phyloP scores from a whole-genome alignment of 805 yeast species.

The Cephaloascus albidus region DNA sequence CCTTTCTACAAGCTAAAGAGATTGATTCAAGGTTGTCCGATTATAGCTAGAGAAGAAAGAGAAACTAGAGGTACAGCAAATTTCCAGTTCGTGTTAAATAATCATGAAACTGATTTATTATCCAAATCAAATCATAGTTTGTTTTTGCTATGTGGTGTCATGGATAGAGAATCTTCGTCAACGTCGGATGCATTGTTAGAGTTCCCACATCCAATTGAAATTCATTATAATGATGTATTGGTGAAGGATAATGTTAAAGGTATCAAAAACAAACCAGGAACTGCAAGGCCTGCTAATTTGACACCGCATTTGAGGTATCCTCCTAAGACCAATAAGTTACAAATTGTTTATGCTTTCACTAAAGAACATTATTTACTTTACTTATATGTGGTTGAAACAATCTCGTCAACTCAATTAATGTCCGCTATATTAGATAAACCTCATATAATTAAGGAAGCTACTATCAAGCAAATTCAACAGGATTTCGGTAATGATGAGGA shows the following conservation, averaged over 20 bases:
- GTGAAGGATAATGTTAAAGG: slow-evolving; percentile 59
- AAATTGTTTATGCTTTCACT: slow-evolving; percentile 51
- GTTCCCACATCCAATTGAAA: slow-evolving; percentile 67
- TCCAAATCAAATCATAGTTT: slow-evolving; percentile 23
- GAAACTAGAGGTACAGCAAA: slow-evolving; percentile 36
- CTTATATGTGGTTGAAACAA: slow-evolving; percentile 46
- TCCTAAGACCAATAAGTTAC: slow-evolving; percentile 30
- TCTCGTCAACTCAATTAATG: slow-evolving; percentile 13
- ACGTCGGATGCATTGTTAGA: slow-evolving; percentile 31
- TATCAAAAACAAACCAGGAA: slow-evolving; percentile 64
- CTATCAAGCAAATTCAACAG: slow-evolving; percentile 35
- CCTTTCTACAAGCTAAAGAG: slow-evolving; percentile 47
- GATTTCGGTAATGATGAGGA: slow-evolving; percentile 40
- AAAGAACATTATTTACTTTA: slow-evolving; percentile 39
- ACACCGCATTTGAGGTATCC: slow-evolving; percentile 35
- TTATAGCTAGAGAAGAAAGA: slow-evolving; percentile 26
- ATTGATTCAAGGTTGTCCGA: slow-evolving; percentile 39
- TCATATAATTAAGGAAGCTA: slow-evolving; percentile 42
- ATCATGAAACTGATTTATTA: slow-evolving; percentile 30
- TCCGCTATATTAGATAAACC: slow-evolving; percentile 22
- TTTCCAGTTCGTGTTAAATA: slow-evolving; percentile 30
- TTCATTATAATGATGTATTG: slow-evolving; percentile 44
- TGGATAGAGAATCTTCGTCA: slow-evolving; percentile 9
- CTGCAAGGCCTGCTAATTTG: slow-evolving; percentile 76
- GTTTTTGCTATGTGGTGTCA: slow-evolving; percentile 46